Percentiles rank a stretch among this genome's conserved stretches.
Conservation (phyloP, 306 rosid species). For the Citrullus mucosospermus region DNA sequence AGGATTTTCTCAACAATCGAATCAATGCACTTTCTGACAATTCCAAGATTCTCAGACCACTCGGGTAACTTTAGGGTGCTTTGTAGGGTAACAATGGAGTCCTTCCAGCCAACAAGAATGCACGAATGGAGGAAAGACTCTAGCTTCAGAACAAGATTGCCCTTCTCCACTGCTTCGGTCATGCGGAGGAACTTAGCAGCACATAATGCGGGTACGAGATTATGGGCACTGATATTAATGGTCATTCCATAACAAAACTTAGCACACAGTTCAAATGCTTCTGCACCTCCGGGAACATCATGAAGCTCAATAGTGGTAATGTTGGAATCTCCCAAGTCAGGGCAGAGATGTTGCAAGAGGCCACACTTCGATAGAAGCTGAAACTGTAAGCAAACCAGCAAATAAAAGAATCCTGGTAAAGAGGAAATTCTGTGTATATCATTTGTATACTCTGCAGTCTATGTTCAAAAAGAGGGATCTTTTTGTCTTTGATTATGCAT, state of each 20-base stretch:
- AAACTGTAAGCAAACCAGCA: slow-evolving; percentile 40
- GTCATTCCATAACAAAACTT: slow-evolving; percentile 88
- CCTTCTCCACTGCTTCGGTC: slow-evolving; percentile 69
- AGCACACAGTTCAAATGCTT: slow-evolving; percentile 85
- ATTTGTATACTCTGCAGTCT: not conserved
- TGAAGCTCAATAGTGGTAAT: slow-evolving; percentile 53
- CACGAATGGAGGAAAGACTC: slow-evolving; percentile 82
- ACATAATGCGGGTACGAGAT: slow-evolving; percentile 55
- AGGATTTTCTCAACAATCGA: slow-evolving; percentile 74
- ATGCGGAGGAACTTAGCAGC: slow-evolving; percentile 82
- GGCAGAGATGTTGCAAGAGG: slow-evolving; percentile 64
- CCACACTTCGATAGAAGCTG: slow-evolving; percentile 73
- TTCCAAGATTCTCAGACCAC: slow-evolving; percentile 85
- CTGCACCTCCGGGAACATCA: slow-evolving; percentile 81
- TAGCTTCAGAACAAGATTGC: slow-evolving; percentile 69
- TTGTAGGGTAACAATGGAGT: slow-evolving; percentile 58
- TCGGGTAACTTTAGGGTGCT: slow-evolving; percentile 64
- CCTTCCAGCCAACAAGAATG: slow-evolving; percentile 93
- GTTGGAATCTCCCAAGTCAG: slow-evolving; percentile 35
- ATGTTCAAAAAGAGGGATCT: not conserved
- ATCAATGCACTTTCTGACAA: slow-evolving; percentile 83
- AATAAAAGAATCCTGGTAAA: not conserved
- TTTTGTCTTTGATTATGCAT: not conserved
- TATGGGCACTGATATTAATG: slow-evolving; percentile 75
- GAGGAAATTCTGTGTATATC: not conserved